These are phyloP conservation scores for Williopsis jadinii DNA, from an alignment of 1,139 yeast genomes.

Conservation along the genomic window DNA sequence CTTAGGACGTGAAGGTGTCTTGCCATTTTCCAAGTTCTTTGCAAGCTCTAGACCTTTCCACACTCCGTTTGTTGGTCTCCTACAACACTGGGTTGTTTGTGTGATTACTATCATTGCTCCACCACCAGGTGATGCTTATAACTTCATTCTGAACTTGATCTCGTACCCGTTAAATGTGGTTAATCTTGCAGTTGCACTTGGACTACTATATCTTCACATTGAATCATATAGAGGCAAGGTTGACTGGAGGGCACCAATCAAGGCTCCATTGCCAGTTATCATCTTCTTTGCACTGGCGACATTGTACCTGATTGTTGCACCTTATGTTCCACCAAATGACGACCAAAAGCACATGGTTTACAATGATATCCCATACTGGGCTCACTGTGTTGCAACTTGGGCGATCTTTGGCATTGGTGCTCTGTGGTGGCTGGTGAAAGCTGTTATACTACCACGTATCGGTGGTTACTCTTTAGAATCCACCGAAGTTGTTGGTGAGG, in stretches of 20 bases:
- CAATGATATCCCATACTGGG: slow-evolving; percentile 63
- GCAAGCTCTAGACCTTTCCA: slow-evolving; percentile 50
- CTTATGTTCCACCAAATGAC: slow-evolving; percentile 67
- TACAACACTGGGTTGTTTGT: slow-evolving; percentile 48
- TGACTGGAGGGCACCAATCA: slow-evolving; percentile 72
- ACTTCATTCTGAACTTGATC: slow-evolving; percentile 65
- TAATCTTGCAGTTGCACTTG: slow-evolving; percentile 69
- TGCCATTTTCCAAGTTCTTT: slow-evolving; percentile 59
- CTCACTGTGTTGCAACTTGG: slow-evolving; percentile 80
- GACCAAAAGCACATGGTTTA: slow-evolving; percentile 54
- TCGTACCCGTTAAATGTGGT: slow-evolving; percentile 71
- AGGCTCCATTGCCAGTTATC: slow-evolving; percentile 58
- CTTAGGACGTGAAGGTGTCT: slow-evolving; percentile 61
- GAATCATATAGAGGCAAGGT: slow-evolving; percentile 43
- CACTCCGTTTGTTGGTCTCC: slow-evolving; percentile 46
- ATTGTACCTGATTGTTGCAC: slow-evolving; percentile 67
- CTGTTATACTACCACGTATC: slow-evolving; percentile 47
- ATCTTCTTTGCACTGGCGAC: slow-evolving; percentile 63
- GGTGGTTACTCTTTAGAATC: slow-evolving; percentile 55
- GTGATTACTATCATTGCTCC: slow-evolving; percentile 52
- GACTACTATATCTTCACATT: slow-evolving; percentile 58
- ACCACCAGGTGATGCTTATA: slow-evolving; percentile 75
- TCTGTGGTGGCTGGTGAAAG: slow-evolving; percentile 66
- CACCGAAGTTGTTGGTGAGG: slow-evolving; percentile 56
- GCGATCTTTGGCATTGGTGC: slow-evolving; percentile 70